These are phyloP conservation scores for Vaccinium macrocarpon DNA, from an alignment of 148 eudicot species.

Conservation along the genomic window DNA sequence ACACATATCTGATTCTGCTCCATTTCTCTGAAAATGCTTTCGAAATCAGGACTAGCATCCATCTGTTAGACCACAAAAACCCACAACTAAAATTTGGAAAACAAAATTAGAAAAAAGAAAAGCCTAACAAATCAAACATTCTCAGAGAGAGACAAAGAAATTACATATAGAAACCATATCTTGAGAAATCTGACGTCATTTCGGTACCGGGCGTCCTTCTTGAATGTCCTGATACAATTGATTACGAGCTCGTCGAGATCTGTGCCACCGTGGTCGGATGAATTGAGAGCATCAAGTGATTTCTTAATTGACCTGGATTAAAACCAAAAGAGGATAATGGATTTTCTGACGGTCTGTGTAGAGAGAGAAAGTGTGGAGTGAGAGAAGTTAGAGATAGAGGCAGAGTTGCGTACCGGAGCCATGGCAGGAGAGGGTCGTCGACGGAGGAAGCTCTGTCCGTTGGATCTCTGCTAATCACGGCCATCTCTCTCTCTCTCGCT, in stretches of 20 bases:
- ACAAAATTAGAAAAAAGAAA: not conserved
- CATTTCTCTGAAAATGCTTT: conserved; percentile 17
- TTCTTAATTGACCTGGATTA: conserved; percentile 54
- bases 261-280: conserved; percentile 22
- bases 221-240: conserved; percentile 59
- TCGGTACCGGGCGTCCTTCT: conserved; percentile 43
- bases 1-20: conserved; percentile 18
- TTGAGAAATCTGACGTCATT: conserved; percentile 86
- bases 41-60: conserved; percentile 18
- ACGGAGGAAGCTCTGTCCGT: conserved; percentile 18
- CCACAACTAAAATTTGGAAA: not conserved
- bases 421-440: conserved; percentile 66
- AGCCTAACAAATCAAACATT: not conserved
- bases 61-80: conserved; percentile 12
- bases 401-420: conserved; percentile 35
- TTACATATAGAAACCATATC: conserved; percentile 85
- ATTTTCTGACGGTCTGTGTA: not conserved
- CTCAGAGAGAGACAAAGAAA: not conserved
- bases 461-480: conserved; percentile 31
- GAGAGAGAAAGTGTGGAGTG: not conserved
- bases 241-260: conserved; percentile 41
- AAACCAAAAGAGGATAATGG: not conserved
- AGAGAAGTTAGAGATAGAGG: not conserved
- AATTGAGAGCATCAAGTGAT: conserved; percentile 26
- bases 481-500: conserved; percentile 24